phyloP scores from a whole-genome alignment of 1,139 yeast genomes.

The Debaryomycetaceae sp. region DNA sequence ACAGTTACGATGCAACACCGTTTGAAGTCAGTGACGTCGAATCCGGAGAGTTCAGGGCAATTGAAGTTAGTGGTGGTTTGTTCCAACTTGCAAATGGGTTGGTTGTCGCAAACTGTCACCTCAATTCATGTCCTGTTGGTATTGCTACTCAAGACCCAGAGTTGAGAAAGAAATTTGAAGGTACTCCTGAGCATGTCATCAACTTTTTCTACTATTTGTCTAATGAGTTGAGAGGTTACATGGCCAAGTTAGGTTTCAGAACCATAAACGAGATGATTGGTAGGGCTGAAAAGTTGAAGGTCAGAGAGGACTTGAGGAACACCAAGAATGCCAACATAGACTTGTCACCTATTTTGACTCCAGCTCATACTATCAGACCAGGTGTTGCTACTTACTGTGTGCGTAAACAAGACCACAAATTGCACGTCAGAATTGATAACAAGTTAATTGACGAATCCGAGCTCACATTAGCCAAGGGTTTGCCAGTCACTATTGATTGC shows the following conservation, averaged over 20 bases:
- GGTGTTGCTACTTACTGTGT: conserved; percentile 94
- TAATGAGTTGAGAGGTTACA: conserved; percentile 84
- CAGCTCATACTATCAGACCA: conserved; percentile 96
- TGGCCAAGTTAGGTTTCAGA: conserved; percentile 95
- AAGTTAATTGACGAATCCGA: conserved; percentile 95
- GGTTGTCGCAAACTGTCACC: conserved; percentile 72
- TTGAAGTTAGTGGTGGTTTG: conserved; percentile 1
- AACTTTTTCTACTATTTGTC: conserved; percentile 95
- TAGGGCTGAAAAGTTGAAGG: conserved; percentile 83
- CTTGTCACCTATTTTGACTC: conserved; percentile 88
- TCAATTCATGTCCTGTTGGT: conserved; percentile 95
- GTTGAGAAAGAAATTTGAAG: conserved; percentile 85
- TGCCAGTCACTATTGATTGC: conserved; percentile 92
- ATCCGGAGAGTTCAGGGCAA: background rate
- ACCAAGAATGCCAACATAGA: conserved; percentile 92
- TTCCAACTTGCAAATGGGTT: conserved; percentile 8
- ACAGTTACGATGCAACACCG: background rate
- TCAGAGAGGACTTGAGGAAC: conserved; percentile 80
- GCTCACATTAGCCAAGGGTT: conserved; percentile 85
- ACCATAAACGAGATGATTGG: conserved; percentile 98
- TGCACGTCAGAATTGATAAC: conserved; percentile 91
- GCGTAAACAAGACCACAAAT: conserved; percentile 90
- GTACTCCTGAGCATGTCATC: conserved; percentile 98
- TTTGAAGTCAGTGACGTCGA: background rate
- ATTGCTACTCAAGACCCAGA: conserved; percentile 98